Evolutionary conservation across 208 protist species (phyloP).

Genomic region (Leishmania lainsoni): DNA sequence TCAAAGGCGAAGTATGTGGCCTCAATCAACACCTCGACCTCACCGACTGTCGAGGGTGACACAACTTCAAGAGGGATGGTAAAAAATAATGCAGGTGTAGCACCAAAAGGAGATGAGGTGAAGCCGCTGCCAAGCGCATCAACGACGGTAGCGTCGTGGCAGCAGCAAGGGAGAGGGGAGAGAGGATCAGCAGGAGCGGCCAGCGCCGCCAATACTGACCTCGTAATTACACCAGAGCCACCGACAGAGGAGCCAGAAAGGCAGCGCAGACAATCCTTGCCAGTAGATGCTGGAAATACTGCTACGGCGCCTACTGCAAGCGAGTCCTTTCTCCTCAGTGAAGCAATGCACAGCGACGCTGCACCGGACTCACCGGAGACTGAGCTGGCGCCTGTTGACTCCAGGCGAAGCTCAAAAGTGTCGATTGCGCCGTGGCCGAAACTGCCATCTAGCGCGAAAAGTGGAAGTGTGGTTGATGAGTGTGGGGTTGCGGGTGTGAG

Average conservation of each 20-base stretch:
- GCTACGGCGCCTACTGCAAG: background rate
- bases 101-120: background rate
- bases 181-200: background rate
- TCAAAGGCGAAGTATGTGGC: background rate
- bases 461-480: no score
- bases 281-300: background rate
- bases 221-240: background rate
- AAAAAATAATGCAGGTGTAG: background rate
- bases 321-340: constrained; percentile 7
- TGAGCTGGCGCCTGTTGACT: background rate
- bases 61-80: background rate
- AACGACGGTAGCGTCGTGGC: background rate
- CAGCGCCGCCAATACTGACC: background rate
- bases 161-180: background rate
- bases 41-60: background rate
- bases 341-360: constrained; percentile 5
- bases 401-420: background rate
- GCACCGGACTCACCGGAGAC: background rate
- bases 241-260: background rate
- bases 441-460: background rate
- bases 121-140: background rate
- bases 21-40: background rate
- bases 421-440: background rate
- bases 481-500: background rate
- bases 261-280: background rate